These are phyloP conservation scores for Saccharomyces hybrid DNA, from an alignment of 1,139 yeast species.

Conservation along the genomic window DNA sequence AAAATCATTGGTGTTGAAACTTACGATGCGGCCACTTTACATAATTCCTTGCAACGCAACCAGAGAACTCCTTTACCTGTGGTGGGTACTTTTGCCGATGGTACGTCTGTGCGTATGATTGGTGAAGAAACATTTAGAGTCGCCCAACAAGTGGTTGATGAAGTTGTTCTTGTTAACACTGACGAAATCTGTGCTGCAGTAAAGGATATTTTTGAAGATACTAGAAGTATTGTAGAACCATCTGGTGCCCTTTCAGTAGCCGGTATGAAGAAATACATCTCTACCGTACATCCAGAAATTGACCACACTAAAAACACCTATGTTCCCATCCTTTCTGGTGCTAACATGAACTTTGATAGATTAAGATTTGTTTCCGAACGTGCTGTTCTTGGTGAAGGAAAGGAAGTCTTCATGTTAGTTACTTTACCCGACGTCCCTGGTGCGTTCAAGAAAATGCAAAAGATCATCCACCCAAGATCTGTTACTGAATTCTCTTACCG, in stretches of 20 bases:
- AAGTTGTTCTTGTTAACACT: constrained; percentile 76
- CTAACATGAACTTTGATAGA: constrained; percentile 96
- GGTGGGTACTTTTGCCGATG: constrained; percentile 99
- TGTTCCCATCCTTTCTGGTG: constrained; percentile 86
- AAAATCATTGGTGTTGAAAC: constrained; percentile 95
- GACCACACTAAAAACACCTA: constrained; percentile 69
- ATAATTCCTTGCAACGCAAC: constrained; percentile 56
- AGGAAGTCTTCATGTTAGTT: constrained; percentile 84
- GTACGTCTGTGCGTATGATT: constrained; percentile 88
- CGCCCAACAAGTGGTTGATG: constrained; percentile 74
- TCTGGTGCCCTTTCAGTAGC: constrained; percentile 96
- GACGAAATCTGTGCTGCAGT: constrained; percentile 98
- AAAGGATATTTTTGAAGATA: constrained; percentile 92
- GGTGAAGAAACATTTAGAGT: constrained; percentile 91
- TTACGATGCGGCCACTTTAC: constrained; percentile 84
- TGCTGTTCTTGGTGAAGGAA: constrained; percentile 95
- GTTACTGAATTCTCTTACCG: constrained; percentile 94
- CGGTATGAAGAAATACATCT: constrained; percentile 78
- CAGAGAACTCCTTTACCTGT: constrained; percentile 49
- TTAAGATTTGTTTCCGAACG: constrained; percentile 95
- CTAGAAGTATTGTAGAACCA: constrained; percentile 90
- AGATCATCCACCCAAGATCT: constrained; percentile 72
- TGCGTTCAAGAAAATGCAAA: constrained; percentile 68
- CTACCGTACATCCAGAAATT: constrained; percentile 48
- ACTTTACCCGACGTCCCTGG: constrained; percentile 92